Percentiles rank a stretch among this genome's conserved stretches.
These are phyloP conservation scores for Trametes meyenii DNA, from an alignment of 768 basidiomycete species.

Conservation along the genomic window DNA sequence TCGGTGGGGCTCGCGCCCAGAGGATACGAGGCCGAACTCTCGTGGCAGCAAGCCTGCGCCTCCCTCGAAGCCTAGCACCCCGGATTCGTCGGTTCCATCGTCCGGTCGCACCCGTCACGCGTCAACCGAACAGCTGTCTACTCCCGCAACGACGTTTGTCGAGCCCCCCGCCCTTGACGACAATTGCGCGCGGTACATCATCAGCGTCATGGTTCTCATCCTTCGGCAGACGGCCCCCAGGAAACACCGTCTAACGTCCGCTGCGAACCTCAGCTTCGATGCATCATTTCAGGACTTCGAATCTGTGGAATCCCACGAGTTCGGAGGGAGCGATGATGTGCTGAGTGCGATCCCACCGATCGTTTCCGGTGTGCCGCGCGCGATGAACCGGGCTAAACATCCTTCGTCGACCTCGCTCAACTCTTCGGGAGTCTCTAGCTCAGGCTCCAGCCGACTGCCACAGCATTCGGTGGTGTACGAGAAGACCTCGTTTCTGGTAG, in stretches of 20 bases:
- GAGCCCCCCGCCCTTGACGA: slow-evolving; percentile 82
- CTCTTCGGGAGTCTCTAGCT: slow-evolving; percentile 20
- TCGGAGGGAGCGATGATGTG: slow-evolving; percentile 21
- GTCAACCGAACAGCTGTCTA: slow-evolving; percentile 47
- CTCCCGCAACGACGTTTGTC: slow-evolving; percentile 34
- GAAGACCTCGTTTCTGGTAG: slow-evolving; percentile 34
- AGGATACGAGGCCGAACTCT: slow-evolving; percentile 45
- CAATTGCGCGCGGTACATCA: slow-evolving; percentile 74
- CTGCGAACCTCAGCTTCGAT: slow-evolving; percentile 62
- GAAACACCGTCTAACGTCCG: slow-evolving; percentile 59
- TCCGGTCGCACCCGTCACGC: slow-evolving; percentile 40
- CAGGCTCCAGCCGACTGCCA: slow-evolving; percentile 17
- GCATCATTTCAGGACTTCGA: slow-evolving; percentile 75
- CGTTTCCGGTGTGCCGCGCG: slow-evolving; percentile 19
- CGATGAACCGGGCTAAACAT: slow-evolving; percentile 23
- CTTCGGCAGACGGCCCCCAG: slow-evolving; percentile 68
- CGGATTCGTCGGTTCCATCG: slow-evolving; percentile 40
- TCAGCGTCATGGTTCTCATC: slow-evolving; percentile 83
- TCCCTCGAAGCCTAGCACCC: slow-evolving; percentile 34
- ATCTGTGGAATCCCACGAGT: slow-evolving; percentile 43
- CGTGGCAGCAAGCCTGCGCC: slow-evolving; percentile 40
- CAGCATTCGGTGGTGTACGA: slow-evolving; percentile 30
- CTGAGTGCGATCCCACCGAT: slow-evolving; percentile 21
- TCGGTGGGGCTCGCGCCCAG: slow-evolving; percentile 61
- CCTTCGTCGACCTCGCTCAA: slow-evolving; percentile 26